Conservation (phyloP, 2,329 filamentous ascomycete species). For the Aspergillus sp. region DNA sequence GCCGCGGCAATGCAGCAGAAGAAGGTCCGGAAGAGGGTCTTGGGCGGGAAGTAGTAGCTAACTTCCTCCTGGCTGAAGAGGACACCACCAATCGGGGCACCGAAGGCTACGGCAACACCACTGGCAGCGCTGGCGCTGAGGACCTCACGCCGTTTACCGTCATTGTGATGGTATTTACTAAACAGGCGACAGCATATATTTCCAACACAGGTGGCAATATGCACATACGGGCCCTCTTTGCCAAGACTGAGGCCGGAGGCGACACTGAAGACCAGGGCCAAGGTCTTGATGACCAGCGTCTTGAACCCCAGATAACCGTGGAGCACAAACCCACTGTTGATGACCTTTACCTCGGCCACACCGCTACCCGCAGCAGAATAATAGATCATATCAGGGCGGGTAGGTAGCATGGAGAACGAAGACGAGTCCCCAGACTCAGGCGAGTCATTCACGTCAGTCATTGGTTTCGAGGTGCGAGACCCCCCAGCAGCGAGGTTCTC, state of each 20-base stretch:
- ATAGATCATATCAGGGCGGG: constrained; percentile 75
- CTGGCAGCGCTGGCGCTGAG: constrained; percentile 90
- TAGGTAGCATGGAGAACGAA: constrained; percentile 30
- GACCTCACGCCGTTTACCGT: constrained; percentile 89
- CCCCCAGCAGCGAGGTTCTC: constrained; percentile 79
- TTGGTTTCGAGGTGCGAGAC: constrained; percentile 45
- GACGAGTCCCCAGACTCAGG: constrained; percentile 43
- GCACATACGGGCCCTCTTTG: constrained; percentile 96
- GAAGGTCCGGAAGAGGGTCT: constrained; percentile 95
- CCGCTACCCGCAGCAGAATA: constrained; percentile 95
- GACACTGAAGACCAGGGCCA: constrained; percentile 81
- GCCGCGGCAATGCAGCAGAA: constrained; percentile 95
- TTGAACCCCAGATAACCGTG: constrained; percentile 91
- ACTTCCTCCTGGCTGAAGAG: constrained; percentile 95
- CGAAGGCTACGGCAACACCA: constrained; percentile 91
- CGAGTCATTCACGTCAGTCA: constrained; percentile 45
- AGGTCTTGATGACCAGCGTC: constrained; percentile 81
- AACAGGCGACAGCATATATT: constrained; percentile 96
- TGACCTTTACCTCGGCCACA: constrained; percentile 95
- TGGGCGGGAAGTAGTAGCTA: constrained; percentile 92
- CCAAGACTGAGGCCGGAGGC: constrained; percentile 90
- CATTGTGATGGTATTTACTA: constrained; percentile 88
- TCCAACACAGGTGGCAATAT: constrained; percentile 91
- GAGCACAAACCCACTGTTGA: constrained; percentile 94
- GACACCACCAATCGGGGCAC: constrained; percentile 84